Percentiles rank a stretch among this genome's conserved stretches.
These are phyloP conservation scores for Saturnispora ahearnii DNA, from an alignment of 805 yeast species.

Conservation along the genomic window DNA sequence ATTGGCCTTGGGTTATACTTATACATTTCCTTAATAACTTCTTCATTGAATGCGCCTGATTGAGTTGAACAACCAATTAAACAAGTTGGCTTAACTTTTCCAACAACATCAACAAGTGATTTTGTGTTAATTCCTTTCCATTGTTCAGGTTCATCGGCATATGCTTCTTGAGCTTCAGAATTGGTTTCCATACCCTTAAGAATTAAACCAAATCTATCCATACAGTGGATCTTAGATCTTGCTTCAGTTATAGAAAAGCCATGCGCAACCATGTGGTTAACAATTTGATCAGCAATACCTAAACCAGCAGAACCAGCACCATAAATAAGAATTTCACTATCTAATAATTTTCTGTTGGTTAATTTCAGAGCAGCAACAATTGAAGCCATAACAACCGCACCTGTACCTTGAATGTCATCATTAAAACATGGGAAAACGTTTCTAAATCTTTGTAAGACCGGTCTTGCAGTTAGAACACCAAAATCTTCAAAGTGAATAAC, in stretches of 20 bases:
- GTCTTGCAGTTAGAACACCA: constrained; percentile 86
- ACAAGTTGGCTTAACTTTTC: constrained; percentile 75
- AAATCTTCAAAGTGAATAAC: constrained; percentile 95
- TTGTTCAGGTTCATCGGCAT: constrained; percentile 66
- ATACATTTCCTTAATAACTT: constrained; percentile 81
- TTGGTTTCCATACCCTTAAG: constrained; percentile 45
- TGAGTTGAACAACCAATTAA: constrained; percentile 94
- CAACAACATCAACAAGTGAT: constrained; percentile 57
- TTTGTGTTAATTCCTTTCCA: constrained; percentile 72
- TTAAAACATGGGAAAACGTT: constrained; percentile 77
- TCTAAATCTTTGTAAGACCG: constrained; percentile 69
- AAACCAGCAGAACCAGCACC: constrained; percentile 98
- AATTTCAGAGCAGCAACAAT: constrained; percentile 80
- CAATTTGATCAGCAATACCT: constrained; percentile 93
- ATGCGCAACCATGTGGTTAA: constrained; percentile 74
- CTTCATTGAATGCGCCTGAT: constrained; percentile 89
- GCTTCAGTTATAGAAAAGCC: constrained; percentile 72
- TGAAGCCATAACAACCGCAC: constrained; percentile 96
- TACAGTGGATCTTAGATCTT: constrained; percentile 57
- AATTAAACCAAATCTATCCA: constrained; percentile 82
- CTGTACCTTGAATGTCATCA: constrained; percentile 98
- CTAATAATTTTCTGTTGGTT: constrained; percentile 55
- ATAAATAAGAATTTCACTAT: constrained; percentile 62
- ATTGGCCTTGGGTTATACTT: constrained; percentile 80
- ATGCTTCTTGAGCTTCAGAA: constrained; percentile 53